These are phyloP conservation scores for Rhizopus stolonifer DNA, from an alignment of 371 early-diverging fungal species.

Conservation along the genomic window DNA sequence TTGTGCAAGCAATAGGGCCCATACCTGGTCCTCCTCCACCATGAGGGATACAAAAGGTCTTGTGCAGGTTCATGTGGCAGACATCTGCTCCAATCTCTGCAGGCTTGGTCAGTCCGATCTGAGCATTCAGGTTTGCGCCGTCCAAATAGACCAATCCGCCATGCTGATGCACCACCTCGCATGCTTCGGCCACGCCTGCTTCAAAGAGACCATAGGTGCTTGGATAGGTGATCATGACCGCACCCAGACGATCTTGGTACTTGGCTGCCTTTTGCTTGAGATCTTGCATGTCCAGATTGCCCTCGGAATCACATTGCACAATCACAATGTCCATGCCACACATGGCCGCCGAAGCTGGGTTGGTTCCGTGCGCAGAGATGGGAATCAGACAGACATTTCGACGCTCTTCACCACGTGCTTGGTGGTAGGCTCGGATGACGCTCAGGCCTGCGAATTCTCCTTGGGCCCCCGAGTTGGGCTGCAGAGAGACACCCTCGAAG, in stretches of 20 bases:
- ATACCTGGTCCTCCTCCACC: slow-evolving; percentile 98
- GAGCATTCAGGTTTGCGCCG: slow-evolving; percentile 98
- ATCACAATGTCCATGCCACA: slow-evolving; percentile 92
- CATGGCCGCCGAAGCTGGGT: slow-evolving; percentile 98
- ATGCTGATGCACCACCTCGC: slow-evolving; percentile 81
- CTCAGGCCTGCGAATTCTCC: slow-evolving; percentile 97
- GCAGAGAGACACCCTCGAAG: slow-evolving; percentile 88
- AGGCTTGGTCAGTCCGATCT: slow-evolving; percentile 93
- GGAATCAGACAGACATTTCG: slow-evolving; percentile 96
- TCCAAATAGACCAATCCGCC: slow-evolving; percentile 99
- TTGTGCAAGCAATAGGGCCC: slow-evolving; percentile 91
- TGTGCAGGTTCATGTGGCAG: slow-evolving; percentile 98
- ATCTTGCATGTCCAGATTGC: slow-evolving; percentile 90
- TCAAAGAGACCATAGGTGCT: slow-evolving; percentile 98
- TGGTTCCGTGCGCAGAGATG: slow-evolving; percentile 97
- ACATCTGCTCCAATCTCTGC: slow-evolving; percentile 97
- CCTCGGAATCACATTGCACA: slow-evolving; percentile 87
- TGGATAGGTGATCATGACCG: slow-evolving; percentile 98
- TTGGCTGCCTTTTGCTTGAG: slow-evolving; percentile 83
- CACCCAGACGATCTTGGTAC: slow-evolving; percentile 82
- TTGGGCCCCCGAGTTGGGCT: slow-evolving; percentile 98
- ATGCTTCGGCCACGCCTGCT: slow-evolving; percentile 81
- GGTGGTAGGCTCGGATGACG: slow-evolving; percentile 89
- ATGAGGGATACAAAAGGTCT: slow-evolving; percentile 98
- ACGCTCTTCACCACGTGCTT: slow-evolving; percentile 74